Conservation (phyloP, 257 asterid genomes). For the Solanum clarkiae region DNA sequence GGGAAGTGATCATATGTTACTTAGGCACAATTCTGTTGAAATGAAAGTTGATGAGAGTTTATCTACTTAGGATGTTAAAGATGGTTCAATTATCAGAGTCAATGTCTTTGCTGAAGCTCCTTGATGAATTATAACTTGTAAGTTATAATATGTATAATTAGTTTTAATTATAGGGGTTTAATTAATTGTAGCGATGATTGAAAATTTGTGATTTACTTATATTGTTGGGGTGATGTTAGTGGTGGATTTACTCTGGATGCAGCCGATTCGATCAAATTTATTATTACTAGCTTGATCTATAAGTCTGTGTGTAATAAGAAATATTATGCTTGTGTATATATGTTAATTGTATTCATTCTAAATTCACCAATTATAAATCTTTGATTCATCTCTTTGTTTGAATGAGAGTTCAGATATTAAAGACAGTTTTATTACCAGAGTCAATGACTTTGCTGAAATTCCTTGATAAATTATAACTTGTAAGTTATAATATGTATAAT, state of each 20-base stretch:
- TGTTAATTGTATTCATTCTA: neutral
- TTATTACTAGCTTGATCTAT: neutral
- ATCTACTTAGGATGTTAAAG: constrained; percentile 14
- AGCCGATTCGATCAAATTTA: too few species aligned
- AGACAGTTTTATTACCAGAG: constrained; percentile 19
- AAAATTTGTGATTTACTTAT: too few species aligned
- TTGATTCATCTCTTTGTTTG: neutral
- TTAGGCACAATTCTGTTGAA: constrained; percentile 2
- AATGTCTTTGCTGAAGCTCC: constrained; percentile 19
- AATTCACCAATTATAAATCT: neutral
- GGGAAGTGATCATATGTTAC: constrained; percentile 17
- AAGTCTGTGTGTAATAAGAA: neutral
- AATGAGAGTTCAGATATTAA: constrained; percentile 7
- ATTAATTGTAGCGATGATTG: too few species aligned
- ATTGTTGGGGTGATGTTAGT: too few species aligned
- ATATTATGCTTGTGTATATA: neutral
- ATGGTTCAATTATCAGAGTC: constrained; percentile 23
- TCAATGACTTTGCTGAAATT: neutral
- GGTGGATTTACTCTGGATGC: neutral
- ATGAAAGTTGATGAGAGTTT: constrained; percentile 14
- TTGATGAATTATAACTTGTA: neutral
- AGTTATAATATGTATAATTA: neutral
- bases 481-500: neutral
- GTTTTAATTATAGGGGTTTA: neutral
- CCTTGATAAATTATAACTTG: too few species aligned